These are phyloP conservation scores for Ophioceras dolichostomum DNA, from an alignment of 2,329 filamentous ascomycete genomes.

Conservation along the genomic window DNA sequence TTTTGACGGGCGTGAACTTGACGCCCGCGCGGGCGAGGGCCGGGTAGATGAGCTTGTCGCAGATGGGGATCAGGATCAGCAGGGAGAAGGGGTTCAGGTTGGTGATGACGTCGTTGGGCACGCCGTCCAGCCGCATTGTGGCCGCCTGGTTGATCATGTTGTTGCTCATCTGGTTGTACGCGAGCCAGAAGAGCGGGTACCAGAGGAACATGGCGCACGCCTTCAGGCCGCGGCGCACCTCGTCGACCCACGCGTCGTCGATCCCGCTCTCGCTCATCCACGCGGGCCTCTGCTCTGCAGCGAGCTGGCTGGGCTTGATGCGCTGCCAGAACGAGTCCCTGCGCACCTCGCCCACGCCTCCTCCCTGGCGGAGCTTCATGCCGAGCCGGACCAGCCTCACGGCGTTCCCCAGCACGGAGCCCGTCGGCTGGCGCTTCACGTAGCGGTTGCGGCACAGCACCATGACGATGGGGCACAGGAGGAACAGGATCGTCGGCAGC, in stretches of 20 bases:
- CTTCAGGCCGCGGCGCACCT: constrained; percentile 53
- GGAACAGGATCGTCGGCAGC: constrained; percentile 55
- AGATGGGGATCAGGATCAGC: constrained; percentile 61
- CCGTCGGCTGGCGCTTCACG: constrained; percentile 42
- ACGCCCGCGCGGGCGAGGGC: constrained; percentile 49
- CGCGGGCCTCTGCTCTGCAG: constrained; percentile 38
- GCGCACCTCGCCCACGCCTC: constrained; percentile 27
- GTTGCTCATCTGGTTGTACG: constrained; percentile 30
- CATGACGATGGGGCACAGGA: constrained; percentile 50
- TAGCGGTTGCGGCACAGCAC: constrained; percentile 47
- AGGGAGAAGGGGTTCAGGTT: constrained; percentile 65
- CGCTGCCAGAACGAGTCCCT: constrained; percentile 31
- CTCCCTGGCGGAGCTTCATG: constrained; percentile 57
- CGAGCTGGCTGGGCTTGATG: constrained; percentile 52
- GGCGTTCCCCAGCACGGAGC: constrained; percentile 56
- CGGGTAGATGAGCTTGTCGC: constrained; percentile 58
- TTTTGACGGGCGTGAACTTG: constrained; percentile 62
- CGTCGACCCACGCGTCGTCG: constrained; percentile 12
- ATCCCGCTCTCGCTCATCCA: constrained; percentile 46
- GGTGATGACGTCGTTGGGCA: constrained; percentile 65
- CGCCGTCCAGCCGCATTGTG: constrained; percentile 52
- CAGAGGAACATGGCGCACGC: constrained; percentile 60
- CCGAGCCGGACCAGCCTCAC: constrained; percentile 48
- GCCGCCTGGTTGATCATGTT: constrained; percentile 52
- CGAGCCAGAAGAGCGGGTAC: constrained; percentile 50